Evolutionary conservation across 352 stramenopile genomes (phyloP), one percentile per base, ranked within the genome.

Genomic region (Pythium monospermum): DNA sequence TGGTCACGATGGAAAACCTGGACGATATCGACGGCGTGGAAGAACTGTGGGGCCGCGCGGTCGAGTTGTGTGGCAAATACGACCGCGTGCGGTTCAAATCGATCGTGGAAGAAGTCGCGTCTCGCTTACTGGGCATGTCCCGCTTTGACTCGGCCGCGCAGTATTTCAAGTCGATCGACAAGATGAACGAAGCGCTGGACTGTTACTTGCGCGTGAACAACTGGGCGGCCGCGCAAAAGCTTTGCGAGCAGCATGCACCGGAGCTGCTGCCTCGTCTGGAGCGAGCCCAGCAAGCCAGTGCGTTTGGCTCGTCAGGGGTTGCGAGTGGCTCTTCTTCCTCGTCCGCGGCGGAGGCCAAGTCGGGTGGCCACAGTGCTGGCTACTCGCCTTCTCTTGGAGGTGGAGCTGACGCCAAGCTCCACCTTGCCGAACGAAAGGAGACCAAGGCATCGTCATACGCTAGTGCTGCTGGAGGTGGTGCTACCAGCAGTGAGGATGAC

Each of bases 101-200:
- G 13, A 82, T 97, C 12, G 86, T 93, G 8, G 73, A 94, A 43
- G 86, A 96, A 39, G 86, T 98, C 8, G 87, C 85, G 4, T 84
- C 71, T 19, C 73, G 86, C 11, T 57, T 98, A 16, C 64, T 88
- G 3, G 82, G 64, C 4, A 73, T 97, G 65, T 89, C 80, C 2
- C 73, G 85, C 38, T 94, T 95, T 37, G 86, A 96, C 43, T 55
- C 80, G 0, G 91, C 93, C 1, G 92, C 85, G n/a, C 68, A 85
- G 33, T 79, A 96, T 30, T 94, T 97, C 61, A 69, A 87, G 58
- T 83, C 78, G 7, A 90, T 93, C 39, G 79, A 96, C 66, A 90
- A 96, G 69, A 86, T 95, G 68, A 92, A 96, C 53, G 89, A 97
- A 59, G 92, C 93, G 4, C 70, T 98, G 7, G 80, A 93, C 38